Evolutionary conservation across 805 yeast species (phyloP), one percentile per base, ranked within the genome.

Genomic region (Ogataea saltuana): DNA sequence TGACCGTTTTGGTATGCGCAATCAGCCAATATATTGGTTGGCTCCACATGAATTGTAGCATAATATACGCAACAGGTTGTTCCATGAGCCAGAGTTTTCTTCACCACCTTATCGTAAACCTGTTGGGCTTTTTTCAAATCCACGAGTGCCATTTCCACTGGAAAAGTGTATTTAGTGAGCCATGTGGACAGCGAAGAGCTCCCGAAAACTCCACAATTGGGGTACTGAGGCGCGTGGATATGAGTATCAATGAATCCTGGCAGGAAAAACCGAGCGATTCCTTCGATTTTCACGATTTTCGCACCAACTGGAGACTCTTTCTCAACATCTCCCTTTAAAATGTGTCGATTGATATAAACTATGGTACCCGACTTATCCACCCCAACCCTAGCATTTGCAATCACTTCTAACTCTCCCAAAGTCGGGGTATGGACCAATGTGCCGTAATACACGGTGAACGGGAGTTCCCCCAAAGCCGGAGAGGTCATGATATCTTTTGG

Each of bases 1-100:
- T 88, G 96, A 23, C 95, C 95, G 26, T 65, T 53, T 25, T 67
- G 45, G 15, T 78, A 65, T 28, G 89, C 78, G 15, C 85, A 63
- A 42, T 81, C 83, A 2, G 95, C 95, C 57, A 89, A 75, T 27
- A 81, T 53, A 38, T 81, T 81, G 2, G 96, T 78, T 4, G 95
- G 81, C 6, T 73, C 74, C 0, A 80, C 67, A 59, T 89, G 46
- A 13, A 48, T 41, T 9, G 51, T 48, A 13, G 51, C 88, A 60
- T 79, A 89, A 67, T 90, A 89, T 0, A 90, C 74, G 0, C 95
- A 95, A 47, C 88, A 81, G 0, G 97, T 89, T 1, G 97, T 90
- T 12, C 97, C 97, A 56, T 80, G 73, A 3, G 60, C 56, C 50
- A 89, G 64, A 0, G 95, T 85, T 42, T 82, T 78, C 7, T 63